Evolutionary conservation across 2,329 filamentous ascomycete species (phyloP).

Genomic region (Penicillium sp.): DNA sequence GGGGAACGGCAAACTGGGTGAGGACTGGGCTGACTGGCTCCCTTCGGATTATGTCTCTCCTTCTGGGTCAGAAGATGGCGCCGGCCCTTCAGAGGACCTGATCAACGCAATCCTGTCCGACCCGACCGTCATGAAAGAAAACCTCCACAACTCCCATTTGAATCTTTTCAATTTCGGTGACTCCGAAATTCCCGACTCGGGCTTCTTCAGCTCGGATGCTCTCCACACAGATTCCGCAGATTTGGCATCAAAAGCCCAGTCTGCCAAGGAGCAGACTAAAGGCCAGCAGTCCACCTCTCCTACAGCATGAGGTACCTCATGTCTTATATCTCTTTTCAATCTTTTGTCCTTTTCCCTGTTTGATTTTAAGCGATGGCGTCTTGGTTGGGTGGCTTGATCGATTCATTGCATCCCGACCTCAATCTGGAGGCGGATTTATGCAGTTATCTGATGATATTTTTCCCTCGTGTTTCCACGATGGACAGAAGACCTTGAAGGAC

Average conservation of each 20-base stretch:
- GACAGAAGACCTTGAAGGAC: slow-evolving; percentile 9
- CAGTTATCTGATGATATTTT: slow-evolving; percentile 5
- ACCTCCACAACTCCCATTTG: slow-evolving; percentile 24
- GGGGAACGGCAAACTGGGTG: slow-evolving; percentile 22
- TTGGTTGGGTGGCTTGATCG: slow-evolving; percentile 18
- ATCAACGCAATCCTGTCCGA: slow-evolving; percentile 37
- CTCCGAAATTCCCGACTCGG: slow-evolving; percentile 32
- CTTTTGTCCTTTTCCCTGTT: slow-evolving; percentile 8
- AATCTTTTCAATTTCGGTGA: slow-evolving; percentile 31
- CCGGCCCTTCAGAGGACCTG: slow-evolving; percentile 27
- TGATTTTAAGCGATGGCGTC: slow-evolving; percentile 24
- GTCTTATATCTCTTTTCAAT: not conserved
- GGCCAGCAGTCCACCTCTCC: slow-evolving; percentile 13
- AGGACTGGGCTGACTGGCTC: slow-evolving; percentile 38
- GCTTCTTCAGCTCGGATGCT: slow-evolving; percentile 36
- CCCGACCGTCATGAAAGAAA: slow-evolving; percentile 28
- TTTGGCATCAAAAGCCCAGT: slow-evolving; percentile 23
- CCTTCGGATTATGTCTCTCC: slow-evolving; percentile 35
- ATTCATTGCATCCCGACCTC: slow-evolving; percentile 6
- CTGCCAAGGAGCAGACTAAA: slow-evolving; percentile 11
- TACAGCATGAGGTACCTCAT: slow-evolving; percentile 1
- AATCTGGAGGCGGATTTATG: slow-evolving; percentile 1
- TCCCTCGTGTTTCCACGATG: slow-evolving; percentile 10
- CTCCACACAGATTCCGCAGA: slow-evolving; percentile 24
- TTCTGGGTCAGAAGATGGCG: slow-evolving; percentile 22